A percentile compares a stretch with the other conserved stretches of the same genome.
These are phyloP conservation scores for Casuarina equisetifolia DNA, from an alignment of 306 rosid genomes.

Conservation along the genomic window DNA sequence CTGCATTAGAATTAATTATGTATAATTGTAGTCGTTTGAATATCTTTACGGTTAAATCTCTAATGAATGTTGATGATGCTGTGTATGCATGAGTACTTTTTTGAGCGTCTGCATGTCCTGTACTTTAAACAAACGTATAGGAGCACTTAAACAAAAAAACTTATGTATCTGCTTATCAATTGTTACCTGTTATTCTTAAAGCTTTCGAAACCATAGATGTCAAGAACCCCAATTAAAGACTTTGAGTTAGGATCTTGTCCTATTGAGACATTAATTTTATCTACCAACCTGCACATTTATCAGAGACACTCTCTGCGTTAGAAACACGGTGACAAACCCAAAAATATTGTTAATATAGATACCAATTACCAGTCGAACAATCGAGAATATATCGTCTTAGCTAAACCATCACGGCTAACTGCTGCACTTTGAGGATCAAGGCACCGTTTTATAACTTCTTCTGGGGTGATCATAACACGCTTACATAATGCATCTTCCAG, in stretches of 20 bases:
- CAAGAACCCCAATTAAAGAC: conserved; percentile 93
- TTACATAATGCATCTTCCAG: conserved; percentile 94
- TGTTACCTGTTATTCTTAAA: conserved; percentile 92
- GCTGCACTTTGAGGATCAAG: conserved; percentile 96
- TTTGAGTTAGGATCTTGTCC: conserved; percentile 91
- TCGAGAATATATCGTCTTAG: conserved; percentile 91
- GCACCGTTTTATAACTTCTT: conserved; percentile 94
- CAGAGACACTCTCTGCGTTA: conserved; percentile 23
- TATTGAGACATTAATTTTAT: conserved; percentile 86
- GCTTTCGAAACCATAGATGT: conserved; percentile 98
- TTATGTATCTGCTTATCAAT: conserved; percentile 12
- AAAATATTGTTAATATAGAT: conserved; percentile 19
- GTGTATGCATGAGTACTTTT: neutral
- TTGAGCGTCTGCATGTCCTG: conserved; percentile 11
- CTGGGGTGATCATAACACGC: conserved; percentile 99
- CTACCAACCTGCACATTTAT: conserved; percentile 77
- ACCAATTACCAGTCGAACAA: conserved; percentile 83
- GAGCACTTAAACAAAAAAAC: neutral
- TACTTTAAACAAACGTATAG: neutral
- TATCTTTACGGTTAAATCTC: conserved; percentile 30
- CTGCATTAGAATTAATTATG: conserved; percentile 44
- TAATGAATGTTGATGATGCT: too few species aligned
- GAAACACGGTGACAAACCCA: conserved; percentile 12
- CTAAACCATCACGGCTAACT: conserved; percentile 88
- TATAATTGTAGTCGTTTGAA: conserved; percentile 23